Base-by-base conservation (phyloP, 1,139 yeast genomes). In the Trichomonascaceae sp. region DNA sequence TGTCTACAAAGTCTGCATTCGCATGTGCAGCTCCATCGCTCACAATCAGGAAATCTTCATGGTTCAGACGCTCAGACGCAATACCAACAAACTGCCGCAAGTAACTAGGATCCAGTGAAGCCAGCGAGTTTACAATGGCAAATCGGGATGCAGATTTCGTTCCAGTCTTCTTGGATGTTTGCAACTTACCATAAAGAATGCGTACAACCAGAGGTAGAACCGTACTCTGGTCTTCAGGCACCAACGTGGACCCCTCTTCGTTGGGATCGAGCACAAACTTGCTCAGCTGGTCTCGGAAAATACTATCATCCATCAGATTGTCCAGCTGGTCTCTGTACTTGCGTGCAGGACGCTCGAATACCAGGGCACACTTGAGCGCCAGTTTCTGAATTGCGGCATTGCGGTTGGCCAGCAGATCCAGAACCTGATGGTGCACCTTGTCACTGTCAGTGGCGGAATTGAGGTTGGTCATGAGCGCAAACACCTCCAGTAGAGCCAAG, bases 101-200 rank as follows among this genome's bases (percentile, higher is more conserved):
- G 42, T 72, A 69, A 4, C 60, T 54, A 14, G 70, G 69, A 15
- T 67, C 64, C 34, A 89, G 64, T 42, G 68, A 75, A 17, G 82
- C 80, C 34, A 89, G 57, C 2, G 80, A 65, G 14, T 78, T 66
- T 13, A 89, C 64, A 3, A 85, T 84, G 2, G 96, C 89, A 50
- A 68, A 68, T 45, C 84, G 79, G 45, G 81, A 69, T 16, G 87
- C 76, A 40, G 71, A 69, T 47, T 80, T 80, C 32, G 76, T 71
- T 40, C 84, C 84, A 20, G 55, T 49, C 3, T 46, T 33, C 30
- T 48, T 45, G 13, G 55, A 48, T n/a, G 47, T 43, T 34, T 82
- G 93, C 6, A 85, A 84, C 43, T 93, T 67, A 4, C 98, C 98
- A 56, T 78, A 89, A 25, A 92, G 59, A 17, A 92, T 77, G 42